phyloP scores from a whole-genome alignment of 2,329 filamentous ascomycete species.

The Pezicula rhizophila region DNA sequence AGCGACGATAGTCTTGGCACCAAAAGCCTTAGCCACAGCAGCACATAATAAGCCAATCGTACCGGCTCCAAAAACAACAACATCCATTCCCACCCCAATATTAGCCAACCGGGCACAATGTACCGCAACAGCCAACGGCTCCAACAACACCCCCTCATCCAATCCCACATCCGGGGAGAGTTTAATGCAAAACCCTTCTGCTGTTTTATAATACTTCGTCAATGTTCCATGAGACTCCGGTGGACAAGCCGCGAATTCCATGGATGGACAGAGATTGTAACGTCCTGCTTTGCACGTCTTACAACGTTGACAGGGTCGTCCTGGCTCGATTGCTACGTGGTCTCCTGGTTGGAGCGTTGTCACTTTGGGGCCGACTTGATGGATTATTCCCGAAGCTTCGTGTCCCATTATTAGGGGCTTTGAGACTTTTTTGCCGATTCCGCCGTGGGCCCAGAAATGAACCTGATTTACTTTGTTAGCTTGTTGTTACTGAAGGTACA shows the following conservation, averaged over 20 bases:
- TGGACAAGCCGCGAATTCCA: conserved; percentile 43
- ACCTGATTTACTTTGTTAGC: conserved; percentile 7
- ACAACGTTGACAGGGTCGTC: conserved; percentile 39
- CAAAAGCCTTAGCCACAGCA: conserved; percentile 39
- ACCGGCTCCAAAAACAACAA: conserved; percentile 39
- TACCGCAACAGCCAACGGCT: conserved; percentile 29
- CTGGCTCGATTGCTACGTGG: conserved; percentile 42
- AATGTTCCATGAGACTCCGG: conserved; percentile 41
- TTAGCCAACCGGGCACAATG: not conserved
- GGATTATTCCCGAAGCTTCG: conserved; percentile 32
- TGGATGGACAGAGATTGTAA: conserved; percentile 38
- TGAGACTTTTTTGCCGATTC: conserved; percentile 39
- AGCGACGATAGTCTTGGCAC: conserved; percentile 38
- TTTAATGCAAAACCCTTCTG: conserved; percentile 41
- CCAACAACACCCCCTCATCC: conserved; percentile 47
- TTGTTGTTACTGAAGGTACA: not conserved
- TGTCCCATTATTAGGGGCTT: conserved; percentile 42
- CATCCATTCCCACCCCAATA: not conserved
- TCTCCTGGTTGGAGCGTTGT: conserved; percentile 27
- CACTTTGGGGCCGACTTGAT: conserved; percentile 11
- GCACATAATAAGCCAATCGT: conserved; percentile 42
- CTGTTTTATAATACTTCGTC: conserved; percentile 40
- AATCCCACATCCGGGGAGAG: conserved; percentile 38
- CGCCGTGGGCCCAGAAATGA: conserved; percentile 34
- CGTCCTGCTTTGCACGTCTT: conserved; percentile 33